Evolutionary conservation across 208 protist genomes (phyloP).

Genomic region (Hexamita inflata): DNA sequence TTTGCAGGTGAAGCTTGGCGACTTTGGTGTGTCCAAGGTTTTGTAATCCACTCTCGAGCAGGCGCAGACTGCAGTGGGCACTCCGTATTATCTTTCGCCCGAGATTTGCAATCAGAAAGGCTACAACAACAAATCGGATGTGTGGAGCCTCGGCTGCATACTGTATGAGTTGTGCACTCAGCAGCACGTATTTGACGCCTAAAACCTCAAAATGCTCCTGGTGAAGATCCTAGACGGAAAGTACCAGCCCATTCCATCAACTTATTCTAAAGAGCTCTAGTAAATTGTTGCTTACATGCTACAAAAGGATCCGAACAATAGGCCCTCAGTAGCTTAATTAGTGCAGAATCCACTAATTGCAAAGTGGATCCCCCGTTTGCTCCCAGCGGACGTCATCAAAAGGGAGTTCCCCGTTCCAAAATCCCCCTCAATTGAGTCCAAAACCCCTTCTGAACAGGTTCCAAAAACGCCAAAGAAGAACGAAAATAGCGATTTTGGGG

Average conservation of each 20-base stretch:
- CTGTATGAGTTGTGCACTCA: conserved; percentile 51
- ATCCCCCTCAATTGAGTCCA: background rate
- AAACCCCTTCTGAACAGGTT: background rate
- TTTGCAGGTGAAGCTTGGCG: conserved; percentile 29
- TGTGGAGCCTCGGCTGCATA: conserved; percentile 71
- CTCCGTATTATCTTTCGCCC: conserved; percentile 67
- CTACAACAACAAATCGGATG: conserved; percentile 70
- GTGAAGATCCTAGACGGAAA: conserved; percentile 63
- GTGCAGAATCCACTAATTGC: conserved; percentile 40
- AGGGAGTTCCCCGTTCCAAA: conserved; percentile 26
- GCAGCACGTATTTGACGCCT: conserved; percentile 66
- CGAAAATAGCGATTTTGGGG: background rate
- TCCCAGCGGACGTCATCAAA: conserved; percentile 8
- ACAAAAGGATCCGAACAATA: conserved; percentile 38
- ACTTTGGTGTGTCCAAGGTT: conserved; percentile 33
- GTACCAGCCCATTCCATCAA: conserved; percentile 58
- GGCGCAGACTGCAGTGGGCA: conserved; percentile 46
- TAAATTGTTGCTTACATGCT: conserved; percentile 41
- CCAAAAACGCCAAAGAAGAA: background rate
- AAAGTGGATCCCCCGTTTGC: conserved; percentile 34
- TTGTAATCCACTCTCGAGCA: conserved; percentile 45
- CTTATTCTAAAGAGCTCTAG: conserved; percentile 53
- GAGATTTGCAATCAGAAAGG: conserved; percentile 67
- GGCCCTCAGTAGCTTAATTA: conserved; percentile 48
- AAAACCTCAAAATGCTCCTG: conserved; percentile 72